Evolutionary conservation across 23 red algal genomes (phyloP).

Genomic region (Gracilariopsis chorda): DNA sequence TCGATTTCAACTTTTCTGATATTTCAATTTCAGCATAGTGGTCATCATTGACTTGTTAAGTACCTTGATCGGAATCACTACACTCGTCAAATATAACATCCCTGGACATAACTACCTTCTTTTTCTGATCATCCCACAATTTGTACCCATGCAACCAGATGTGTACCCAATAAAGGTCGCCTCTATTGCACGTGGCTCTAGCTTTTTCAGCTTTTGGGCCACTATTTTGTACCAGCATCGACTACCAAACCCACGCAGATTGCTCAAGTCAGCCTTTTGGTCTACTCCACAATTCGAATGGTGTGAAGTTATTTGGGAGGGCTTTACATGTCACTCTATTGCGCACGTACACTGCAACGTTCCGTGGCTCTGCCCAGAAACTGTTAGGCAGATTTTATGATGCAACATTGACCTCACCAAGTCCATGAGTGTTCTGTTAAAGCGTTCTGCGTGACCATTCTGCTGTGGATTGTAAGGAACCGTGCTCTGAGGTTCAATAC

Average conservation of each 20-base stretch:
- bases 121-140: neutral
- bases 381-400: neutral
- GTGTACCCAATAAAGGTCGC: conserved; percentile 13
- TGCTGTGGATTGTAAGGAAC: conserved; percentile 31
- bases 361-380: neutral
- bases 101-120: neutral
- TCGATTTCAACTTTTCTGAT: neutral
- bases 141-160: neutral
- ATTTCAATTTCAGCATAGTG: neutral
- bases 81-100: neutral
- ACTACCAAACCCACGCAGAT: conserved; percentile 9
- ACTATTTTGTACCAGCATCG: conserved; percentile 20
- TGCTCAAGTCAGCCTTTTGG: neutral
- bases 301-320: neutral
- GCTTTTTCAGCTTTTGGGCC: conserved; percentile 1
- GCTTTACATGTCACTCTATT: conserved; percentile 8
- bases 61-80: neutral
- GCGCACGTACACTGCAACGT: neutral
- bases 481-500: neutral
- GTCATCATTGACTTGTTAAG: neutral
- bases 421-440: conserved; percentile 32
- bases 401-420: conserved; percentile 2
- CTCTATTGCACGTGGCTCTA: neutral
- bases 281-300: neutral
- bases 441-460: conserved; percentile 27